A percentile compares a stretch with the other conserved stretches of the same genome.
Evolutionary conservation across 1,139 yeast genomes (phyloP).

Genomic region (Wickerhamomyces sp.): DNA sequence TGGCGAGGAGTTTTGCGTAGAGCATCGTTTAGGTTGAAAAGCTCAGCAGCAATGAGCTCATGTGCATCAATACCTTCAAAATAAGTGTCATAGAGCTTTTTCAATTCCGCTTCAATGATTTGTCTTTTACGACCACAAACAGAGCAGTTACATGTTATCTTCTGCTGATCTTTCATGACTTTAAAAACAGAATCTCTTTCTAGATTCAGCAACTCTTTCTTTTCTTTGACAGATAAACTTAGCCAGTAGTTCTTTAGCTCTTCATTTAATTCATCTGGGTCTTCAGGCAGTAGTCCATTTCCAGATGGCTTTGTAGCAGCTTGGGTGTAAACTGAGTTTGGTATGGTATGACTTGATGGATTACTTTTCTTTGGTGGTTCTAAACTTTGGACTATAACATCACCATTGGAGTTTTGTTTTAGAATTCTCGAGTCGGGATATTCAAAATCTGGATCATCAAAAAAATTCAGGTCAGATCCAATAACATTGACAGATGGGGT

Average conservation of each 20-base stretch:
- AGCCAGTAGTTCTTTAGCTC: constrained; percentile 68
- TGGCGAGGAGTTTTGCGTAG: constrained; percentile 2
- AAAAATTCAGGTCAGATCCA: constrained; percentile 24
- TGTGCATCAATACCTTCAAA: constrained; percentile 25
- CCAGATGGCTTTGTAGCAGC: not conserved
- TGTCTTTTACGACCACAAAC: constrained; percentile 75
- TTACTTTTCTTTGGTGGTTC: constrained; percentile 8
- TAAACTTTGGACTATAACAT: constrained; percentile 53
- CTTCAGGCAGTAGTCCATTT: constrained; percentile 11
- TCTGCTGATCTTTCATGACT: constrained; percentile 55
- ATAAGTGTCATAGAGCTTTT: constrained; percentile 60
- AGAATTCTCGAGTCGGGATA: constrained; percentile 72
- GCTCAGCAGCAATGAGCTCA: constrained; percentile 15
- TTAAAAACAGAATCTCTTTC: constrained; percentile 69
- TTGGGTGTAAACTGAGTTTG: not conserved
- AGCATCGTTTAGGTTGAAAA: constrained; percentile 10
- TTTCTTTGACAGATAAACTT: constrained; percentile 53
- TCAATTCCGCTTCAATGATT: constrained; percentile 76
- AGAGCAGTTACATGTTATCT: constrained; percentile 60
- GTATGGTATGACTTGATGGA: not conserved
- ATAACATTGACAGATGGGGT: constrained; percentile 15
- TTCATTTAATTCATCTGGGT: constrained; percentile 48
- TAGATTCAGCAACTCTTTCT: constrained; percentile 57
- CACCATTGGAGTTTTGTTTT: constrained; percentile 70
- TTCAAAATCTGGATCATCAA: constrained; percentile 54